Percentiles rank a stretch among this genome's conserved stretches.
Evolutionary conservation across 2,329 filamentous ascomycete genomes (phyloP).

Genomic region (Chrysosporium keratinophilum): DNA sequence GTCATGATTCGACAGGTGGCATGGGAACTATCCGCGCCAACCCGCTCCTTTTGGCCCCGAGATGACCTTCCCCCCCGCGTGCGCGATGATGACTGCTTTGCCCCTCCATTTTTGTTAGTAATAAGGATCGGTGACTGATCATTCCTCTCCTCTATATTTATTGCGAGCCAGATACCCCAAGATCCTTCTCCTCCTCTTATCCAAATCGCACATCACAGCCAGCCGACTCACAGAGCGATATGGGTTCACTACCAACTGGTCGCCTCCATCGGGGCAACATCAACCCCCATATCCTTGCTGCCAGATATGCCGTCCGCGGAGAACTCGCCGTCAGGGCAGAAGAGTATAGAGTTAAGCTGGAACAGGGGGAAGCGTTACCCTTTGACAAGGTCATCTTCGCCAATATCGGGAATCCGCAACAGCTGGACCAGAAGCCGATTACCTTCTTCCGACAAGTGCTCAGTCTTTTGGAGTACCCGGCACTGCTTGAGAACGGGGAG

Average conservation of each 20-base stretch:
- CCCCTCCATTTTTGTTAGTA: not conserved
- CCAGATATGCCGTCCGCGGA: conserved; percentile 92
- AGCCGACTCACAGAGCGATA: conserved; percentile 7
- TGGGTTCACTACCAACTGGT: conserved; percentile 22
- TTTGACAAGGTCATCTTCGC: conserved; percentile 89
- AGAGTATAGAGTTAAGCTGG: conserved; percentile 67
- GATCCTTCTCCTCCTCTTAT: not conserved
- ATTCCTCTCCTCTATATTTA: not conserved
- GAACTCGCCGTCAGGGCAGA: conserved; percentile 92
- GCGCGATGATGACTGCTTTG: not conserved
- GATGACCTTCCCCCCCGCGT: not conserved
- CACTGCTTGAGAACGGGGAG: conserved; percentile 69
- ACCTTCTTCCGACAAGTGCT: conserved; percentile 98
- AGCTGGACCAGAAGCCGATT: conserved; percentile 97
- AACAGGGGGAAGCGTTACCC: conserved; percentile 46
- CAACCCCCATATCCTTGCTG: conserved; percentile 76
- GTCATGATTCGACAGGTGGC: not conserved
- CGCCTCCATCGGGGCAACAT: conserved; percentile 72
- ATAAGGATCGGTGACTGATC: not conserved
- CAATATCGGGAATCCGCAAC: conserved; percentile 98
- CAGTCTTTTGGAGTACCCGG: conserved; percentile 83
- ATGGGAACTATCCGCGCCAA: not conserved
- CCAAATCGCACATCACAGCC: not conserved
- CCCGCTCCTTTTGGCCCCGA: not conserved
- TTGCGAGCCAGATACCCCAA: not conserved